Conservation (phyloP, 129 eudicot genomes). For the Flaveria bidentis region DNA sequence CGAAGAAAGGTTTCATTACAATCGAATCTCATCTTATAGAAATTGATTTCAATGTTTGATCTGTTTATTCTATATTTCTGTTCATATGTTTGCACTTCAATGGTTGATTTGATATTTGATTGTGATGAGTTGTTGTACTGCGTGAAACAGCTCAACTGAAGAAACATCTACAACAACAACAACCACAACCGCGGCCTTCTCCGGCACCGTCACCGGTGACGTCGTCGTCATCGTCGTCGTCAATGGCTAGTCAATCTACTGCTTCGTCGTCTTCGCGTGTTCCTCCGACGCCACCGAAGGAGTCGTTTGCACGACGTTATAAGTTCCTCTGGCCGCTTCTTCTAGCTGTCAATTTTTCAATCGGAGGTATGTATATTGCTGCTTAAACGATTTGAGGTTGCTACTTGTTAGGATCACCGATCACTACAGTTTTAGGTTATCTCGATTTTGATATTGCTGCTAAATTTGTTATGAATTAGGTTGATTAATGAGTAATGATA, state of each 20-base stretch:
- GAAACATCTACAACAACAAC: constrained; percentile 38
- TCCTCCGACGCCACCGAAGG: constrained; percentile 51
- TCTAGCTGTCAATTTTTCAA: constrained; percentile 59
- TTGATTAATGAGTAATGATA: background rate
- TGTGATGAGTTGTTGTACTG: constrained; percentile 4
- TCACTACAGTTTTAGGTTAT: constrained; percentile 8
- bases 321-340: constrained; percentile 73
- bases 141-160: constrained; percentile 56
- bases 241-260: constrained; percentile 32
- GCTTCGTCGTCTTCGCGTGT: constrained; percentile 26
- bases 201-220: constrained; percentile 28
- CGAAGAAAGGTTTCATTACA: constrained; percentile 61
- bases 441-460: background rate
- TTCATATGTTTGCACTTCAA: background rate
- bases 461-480: background rate
- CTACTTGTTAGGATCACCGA: constrained; percentile 17
- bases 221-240: constrained; percentile 23
- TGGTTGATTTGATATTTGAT: constrained; percentile 7
- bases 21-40: background rate
- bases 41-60: background rate
- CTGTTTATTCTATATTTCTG: background rate
- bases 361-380: constrained; percentile 52
- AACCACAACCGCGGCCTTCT: constrained; percentile 17
- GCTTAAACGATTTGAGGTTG: background rate
- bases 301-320: constrained; percentile 64